A percentile compares a stretch with the other conserved stretches of the same genome.
Conservation (phyloP, 1,284 basidiomycete genomes). For the Apiotrichum gracile region DNA sequence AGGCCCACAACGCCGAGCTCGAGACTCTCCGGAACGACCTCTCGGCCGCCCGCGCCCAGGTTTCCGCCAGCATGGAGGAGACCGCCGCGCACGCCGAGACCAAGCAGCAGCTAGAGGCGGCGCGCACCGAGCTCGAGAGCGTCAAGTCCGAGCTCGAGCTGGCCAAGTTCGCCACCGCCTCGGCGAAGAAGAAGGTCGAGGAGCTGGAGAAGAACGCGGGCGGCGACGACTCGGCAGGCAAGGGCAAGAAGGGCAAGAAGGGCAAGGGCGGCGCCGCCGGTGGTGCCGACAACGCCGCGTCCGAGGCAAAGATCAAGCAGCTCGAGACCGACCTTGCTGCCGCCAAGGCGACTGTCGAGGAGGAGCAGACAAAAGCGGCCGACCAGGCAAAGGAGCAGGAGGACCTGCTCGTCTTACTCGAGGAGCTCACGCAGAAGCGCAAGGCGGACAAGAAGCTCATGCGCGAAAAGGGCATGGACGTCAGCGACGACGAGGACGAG, state of each 20-base stretch:
- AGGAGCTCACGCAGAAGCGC: slow-evolving; percentile 56
- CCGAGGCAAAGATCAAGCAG: slow-evolving; percentile 16
- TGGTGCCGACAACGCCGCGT: background rate
- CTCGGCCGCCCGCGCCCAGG: slow-evolving; percentile 21
- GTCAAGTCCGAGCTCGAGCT: slow-evolving; percentile 10
- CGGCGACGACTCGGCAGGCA: background rate
- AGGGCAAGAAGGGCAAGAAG: slow-evolving; percentile 12
- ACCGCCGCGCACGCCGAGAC: slow-evolving; percentile 20
- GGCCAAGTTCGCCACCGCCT: slow-evolving; percentile 2
- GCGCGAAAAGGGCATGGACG: slow-evolving; percentile 67
- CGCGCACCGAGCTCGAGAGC: slow-evolving; percentile 26
- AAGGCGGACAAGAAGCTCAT: slow-evolving; percentile 75
- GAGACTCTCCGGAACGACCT: slow-evolving; percentile 27
- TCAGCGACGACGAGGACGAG: slow-evolving; percentile 84
- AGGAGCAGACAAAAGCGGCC: background rate
- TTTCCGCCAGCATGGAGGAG: slow-evolving; percentile 18
- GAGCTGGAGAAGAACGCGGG: slow-evolving; percentile 10
- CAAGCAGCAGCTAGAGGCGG: slow-evolving; percentile 26
- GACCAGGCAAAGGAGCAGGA: slow-evolving; percentile 21
- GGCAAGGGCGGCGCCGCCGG: slow-evolving; percentile 15
- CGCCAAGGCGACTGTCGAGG: background rate
- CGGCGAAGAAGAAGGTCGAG: slow-evolving; percentile 15
- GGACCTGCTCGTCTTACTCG: slow-evolving; percentile 47
- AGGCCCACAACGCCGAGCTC: slow-evolving; percentile 21
- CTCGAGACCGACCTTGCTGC: slow-evolving; percentile 2